Percentiles rank a stretch among this genome's conserved stretches.
Evolutionary conservation across 169 alveolate genomes (phyloP).

Genomic region (Plasmodium fragile): DNA sequence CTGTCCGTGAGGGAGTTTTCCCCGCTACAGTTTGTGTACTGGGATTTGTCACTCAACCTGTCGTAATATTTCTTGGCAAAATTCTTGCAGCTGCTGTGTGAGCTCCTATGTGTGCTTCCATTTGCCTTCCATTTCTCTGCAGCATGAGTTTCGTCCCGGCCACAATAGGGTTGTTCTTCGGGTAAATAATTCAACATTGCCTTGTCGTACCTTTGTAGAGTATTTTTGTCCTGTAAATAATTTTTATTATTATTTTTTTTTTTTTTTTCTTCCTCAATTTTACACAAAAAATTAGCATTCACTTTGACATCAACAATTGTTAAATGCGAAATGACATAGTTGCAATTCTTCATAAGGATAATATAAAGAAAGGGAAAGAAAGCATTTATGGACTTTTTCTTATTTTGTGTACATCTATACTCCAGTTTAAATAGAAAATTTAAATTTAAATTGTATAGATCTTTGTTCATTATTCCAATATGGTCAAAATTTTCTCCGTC

Average conservation of each 20-base stretch:
- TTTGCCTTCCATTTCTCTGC: not conserved
- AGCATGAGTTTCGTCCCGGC: not conserved
- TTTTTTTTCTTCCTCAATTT: not conserved
- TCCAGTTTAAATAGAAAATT: slow-evolving; percentile 46
- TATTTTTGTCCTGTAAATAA: not conserved
- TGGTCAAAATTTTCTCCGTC: slow-evolving; percentile 22
- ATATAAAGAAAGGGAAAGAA: slow-evolving; percentile 44
- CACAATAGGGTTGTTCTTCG: not conserved
- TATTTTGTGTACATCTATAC: slow-evolving; percentile 12
- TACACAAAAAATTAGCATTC: not conserved
- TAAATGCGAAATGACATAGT: slow-evolving; percentile 59
- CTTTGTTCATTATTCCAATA: slow-evolving; percentile 71
- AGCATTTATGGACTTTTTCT: slow-evolving; percentile 9
- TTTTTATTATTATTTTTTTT: not conserved
- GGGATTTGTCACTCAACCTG: not conserved
- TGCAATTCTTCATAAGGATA: slow-evolving; percentile 65
- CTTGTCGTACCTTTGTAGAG: not conserved
- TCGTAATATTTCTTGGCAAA: not conserved
- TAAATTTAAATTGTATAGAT: slow-evolving; percentile 58
- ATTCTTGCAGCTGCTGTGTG: not conserved
- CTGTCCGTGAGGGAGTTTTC: not conserved
- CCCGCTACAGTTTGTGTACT: not conserved
- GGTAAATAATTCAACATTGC: slow-evolving; percentile 19
- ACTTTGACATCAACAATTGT: slow-evolving; percentile 62
- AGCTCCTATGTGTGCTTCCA: not conserved